Evolutionary conservation across 768 basidiomycete species (phyloP).

Genomic region (Jaapia argillacea): DNA sequence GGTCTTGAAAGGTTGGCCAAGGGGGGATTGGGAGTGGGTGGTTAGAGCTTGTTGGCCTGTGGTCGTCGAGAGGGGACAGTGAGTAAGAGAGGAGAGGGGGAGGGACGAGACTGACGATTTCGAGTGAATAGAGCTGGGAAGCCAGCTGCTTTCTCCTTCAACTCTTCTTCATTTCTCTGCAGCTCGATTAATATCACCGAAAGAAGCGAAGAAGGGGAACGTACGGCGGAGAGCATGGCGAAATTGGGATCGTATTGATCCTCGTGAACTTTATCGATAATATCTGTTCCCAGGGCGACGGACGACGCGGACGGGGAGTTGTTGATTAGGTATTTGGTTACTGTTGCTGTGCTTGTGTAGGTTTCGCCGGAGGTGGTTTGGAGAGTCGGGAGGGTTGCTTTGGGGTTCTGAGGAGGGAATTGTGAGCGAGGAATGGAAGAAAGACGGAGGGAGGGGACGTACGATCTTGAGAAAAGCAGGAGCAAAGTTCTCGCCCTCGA

Average conservation of each 20-base stretch:
- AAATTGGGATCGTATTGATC: conserved; percentile 44
- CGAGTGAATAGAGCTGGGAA: conserved; percentile 25
- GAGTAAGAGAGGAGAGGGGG: not conserved
- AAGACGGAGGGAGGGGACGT: conserved; percentile 1
- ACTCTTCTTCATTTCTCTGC: conserved; percentile 37
- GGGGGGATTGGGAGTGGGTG: conserved; percentile 22
- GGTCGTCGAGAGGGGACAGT: not conserved
- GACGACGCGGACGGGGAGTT: conserved; percentile 28
- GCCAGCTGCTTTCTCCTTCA: conserved; percentile 23
- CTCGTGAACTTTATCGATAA: conserved; percentile 32
- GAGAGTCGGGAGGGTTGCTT: conserved; percentile 34
- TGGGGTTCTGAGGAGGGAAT: conserved; percentile 25
- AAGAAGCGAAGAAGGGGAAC: conserved; percentile 4
- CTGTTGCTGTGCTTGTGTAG: conserved; percentile 30
- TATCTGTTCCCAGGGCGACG: conserved; percentile 22
- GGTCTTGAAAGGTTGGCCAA: conserved; percentile 25
- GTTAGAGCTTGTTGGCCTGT: conserved; percentile 34
- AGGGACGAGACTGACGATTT: conserved; percentile 25
- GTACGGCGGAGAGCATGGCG: conserved; percentile 29
- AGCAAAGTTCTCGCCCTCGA: conserved; percentile 36
- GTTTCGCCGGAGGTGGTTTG: conserved; percentile 20
- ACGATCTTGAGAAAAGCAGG: conserved; percentile 35
- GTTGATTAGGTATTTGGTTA: conserved; percentile 29
- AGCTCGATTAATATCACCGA: not conserved
- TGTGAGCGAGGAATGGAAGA: not conserved